phyloP scores from a whole-genome alignment of 169 alveolate genomes.

The Plasmodium malariae region DNA sequence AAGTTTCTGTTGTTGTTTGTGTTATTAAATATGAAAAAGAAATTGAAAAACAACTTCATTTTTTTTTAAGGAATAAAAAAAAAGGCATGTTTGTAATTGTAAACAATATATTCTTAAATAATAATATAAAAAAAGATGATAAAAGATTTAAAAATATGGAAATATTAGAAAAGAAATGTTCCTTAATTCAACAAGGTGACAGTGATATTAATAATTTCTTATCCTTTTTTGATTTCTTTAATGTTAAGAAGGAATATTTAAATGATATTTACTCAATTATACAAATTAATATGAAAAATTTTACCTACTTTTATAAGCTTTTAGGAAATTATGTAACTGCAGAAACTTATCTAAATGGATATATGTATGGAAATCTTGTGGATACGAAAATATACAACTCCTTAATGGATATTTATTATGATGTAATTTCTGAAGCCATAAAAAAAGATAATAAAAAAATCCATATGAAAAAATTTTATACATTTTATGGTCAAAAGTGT shows the following conservation, averaged over 20 bases:
- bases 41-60: slow-evolving; percentile 63
- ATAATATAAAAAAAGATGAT: slow-evolving; percentile 24
- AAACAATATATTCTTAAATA: slow-evolving; percentile 62
- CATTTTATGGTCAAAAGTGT: slow-evolving; percentile 41
- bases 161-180: slow-evolving; percentile 27
- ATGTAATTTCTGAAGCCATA: slow-evolving; percentile 55
- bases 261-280: slow-evolving; percentile 57
- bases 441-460: slow-evolving; percentile 72
- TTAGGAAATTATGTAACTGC: slow-evolving; percentile 45
- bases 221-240: slow-evolving; percentile 40
- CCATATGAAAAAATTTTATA: slow-evolving; percentile 50
- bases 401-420: slow-evolving; percentile 52
- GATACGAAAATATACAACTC: slow-evolving; percentile 62
- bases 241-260: slow-evolving; percentile 54
- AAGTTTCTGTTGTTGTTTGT: slow-evolving; percentile 61
- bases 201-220: slow-evolving; percentile 15
- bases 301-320: slow-evolving; percentile 50
- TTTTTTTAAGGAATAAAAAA: slow-evolving; percentile 56
- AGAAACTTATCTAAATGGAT: slow-evolving; percentile 61
- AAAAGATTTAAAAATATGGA: slow-evolving; percentile 40
- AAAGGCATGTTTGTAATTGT: slow-evolving; percentile 26
- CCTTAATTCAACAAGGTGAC: slow-evolving; percentile 17
- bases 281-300: slow-evolving; percentile 71
- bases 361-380: slow-evolving; percentile 37
- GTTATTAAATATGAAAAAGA: slow-evolving; percentile 65